Evolutionary conservation across 345 rosid species (phyloP), one percentile per base, ranked within the genome.

Genomic region (Cardamine resedifolia): DNA sequence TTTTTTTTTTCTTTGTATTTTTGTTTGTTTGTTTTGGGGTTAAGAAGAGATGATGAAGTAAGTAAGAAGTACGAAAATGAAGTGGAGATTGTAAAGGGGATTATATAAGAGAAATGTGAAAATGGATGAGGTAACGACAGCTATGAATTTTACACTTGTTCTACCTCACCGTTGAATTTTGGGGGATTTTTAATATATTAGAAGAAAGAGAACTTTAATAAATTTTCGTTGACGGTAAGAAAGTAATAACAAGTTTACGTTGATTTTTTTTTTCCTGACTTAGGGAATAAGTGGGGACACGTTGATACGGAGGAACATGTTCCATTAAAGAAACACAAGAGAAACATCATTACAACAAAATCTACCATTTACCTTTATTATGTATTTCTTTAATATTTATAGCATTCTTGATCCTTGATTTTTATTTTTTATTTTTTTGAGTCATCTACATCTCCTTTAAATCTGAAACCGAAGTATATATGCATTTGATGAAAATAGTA

Each of bases 21-120:
- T n/a, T 23, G 30, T 31, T 10, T 18, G 31, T 58, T 12, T 72
- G 12, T 73, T 34, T 73, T 21, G 12, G 53, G 23, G 0, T 51
- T 51, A 43, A 41, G 57, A 74, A 60, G 49, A 75, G 57, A 68
- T 61, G 79, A 52, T 60, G 58, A 68, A 75, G 44, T 75, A 70
- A 52, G 79, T 52, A 62, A 68, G 60, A 36, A 62, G 71, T 71
- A 55, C 27, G 70, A 19, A 65, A 56, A 55, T 9, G 44, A 24
- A 62, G 64, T 51, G 69, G 30, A 14, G 74, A 67, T 1, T 68
- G 58, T 76, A 56, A 47, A 55, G 70, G 57, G 66, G 66, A 63
- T 76, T 76, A 69, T 63, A 76, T 76, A 76, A 70, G 71, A 70
- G 62, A 21, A 73, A 34, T 9, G 45, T n/a, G 58, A 43, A 14